phyloP scores from a whole-genome alignment of 2,329 filamentous ascomycete species.

The Gremmenia infestans region DNA sequence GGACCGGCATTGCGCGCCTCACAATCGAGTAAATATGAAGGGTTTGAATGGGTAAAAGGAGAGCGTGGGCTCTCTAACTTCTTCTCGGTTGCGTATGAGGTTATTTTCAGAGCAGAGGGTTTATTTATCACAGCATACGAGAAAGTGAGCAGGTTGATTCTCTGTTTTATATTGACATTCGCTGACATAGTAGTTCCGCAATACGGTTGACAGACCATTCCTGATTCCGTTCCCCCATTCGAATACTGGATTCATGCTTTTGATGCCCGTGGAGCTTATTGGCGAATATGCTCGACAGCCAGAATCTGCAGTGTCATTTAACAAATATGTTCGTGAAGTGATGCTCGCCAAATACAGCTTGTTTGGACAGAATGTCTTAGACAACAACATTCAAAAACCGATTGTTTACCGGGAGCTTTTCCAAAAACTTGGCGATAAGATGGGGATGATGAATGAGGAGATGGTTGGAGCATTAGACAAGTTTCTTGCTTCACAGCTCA shows the following conservation, averaged over 20 bases:
- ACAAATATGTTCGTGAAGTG: neutral
- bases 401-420: neutral
- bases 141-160: neutral
- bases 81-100: neutral
- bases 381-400: neutral
- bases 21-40: neutral
- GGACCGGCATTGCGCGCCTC: neutral
- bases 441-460: neutral
- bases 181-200: neutral
- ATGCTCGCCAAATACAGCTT: neutral
- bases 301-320: neutral
- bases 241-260: neutral
- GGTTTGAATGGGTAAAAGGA: neutral
- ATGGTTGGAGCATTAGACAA: neutral
- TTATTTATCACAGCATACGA: neutral
- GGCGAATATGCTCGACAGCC: neutral
- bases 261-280: neutral
- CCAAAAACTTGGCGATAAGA: neutral
- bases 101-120: neutral
- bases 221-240: neutral
- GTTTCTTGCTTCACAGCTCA: neutral
- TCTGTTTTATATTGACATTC: neutral
- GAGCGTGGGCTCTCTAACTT: neutral
- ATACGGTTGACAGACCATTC: neutral
- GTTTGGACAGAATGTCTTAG: neutral